Percentiles rank a stretch among this genome's conserved stretches.
phyloP scores from a whole-genome alignment of 1,139 yeast species.

The Kodamaea arcana region DNA sequence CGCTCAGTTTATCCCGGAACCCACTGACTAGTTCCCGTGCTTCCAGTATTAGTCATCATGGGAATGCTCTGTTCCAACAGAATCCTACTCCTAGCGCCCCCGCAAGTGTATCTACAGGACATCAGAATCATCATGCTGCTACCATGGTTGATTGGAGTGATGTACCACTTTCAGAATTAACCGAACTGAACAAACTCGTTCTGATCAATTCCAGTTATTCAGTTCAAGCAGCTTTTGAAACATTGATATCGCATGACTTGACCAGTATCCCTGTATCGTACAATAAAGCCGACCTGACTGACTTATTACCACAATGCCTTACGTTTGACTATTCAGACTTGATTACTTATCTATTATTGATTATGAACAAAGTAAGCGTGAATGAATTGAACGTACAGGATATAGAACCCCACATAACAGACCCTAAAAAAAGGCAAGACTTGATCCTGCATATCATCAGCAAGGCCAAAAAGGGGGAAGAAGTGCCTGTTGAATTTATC shows the following conservation, averaged over 20 bases:
- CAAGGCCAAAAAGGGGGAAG: slow-evolving; percentile 60
- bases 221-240: slow-evolving; percentile 85
- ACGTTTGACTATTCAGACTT: slow-evolving; percentile 92
- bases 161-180: slow-evolving; percentile 64
- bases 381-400: slow-evolving; percentile 31
- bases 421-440: slow-evolving; percentile 22
- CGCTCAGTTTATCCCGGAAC: slow-evolving; percentile 43
- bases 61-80: slow-evolving; percentile 7
- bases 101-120: slow-evolving; percentile 9
- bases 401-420: slow-evolving; percentile 14
- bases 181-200: slow-evolving; percentile 74
- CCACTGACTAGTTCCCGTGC: slow-evolving; percentile 36
- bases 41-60: slow-evolving; percentile 18
- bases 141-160: slow-evolving; percentile 65
- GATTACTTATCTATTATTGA: slow-evolving; percentile 74
- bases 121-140: slow-evolving; percentile 9
- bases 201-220: slow-evolving; percentile 59
- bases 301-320: slow-evolving; percentile 51
- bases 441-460: slow-evolving; percentile 28
- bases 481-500: slow-evolving; percentile 78
- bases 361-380: slow-evolving; percentile 59
- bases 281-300: slow-evolving; percentile 36
- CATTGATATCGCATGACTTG: slow-evolving; percentile 62
- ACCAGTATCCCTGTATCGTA: slow-evolving; percentile 79
- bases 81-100: not conserved